A percentile compares a stretch with the other conserved stretches of the same genome.
phyloP scores from a whole-genome alignment of 2,329 filamentous ascomycete genomes.

The Lomentospora prolificans region DNA sequence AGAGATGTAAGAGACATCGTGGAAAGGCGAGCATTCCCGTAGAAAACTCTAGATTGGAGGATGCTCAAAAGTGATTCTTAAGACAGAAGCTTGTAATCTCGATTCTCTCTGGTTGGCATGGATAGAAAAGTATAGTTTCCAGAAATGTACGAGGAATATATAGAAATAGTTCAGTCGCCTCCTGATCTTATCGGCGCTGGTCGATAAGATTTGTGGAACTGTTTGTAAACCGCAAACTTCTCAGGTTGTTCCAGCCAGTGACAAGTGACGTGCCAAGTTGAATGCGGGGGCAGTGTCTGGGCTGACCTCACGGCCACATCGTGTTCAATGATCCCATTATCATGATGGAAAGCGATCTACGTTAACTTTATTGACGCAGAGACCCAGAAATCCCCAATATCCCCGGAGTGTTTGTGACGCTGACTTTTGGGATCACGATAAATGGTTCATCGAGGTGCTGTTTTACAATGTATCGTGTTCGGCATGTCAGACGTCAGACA shows the following conservation, averaged over 20 bases:
- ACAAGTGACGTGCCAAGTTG: background rate
- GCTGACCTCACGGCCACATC: background rate
- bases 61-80: too few relatives aligned
- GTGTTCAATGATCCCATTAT: too few relatives aligned
- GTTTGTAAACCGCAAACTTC: background rate
- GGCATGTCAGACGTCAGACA: too few relatives aligned
- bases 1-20: background rate
- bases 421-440: too few relatives aligned
- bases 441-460: too few relatives aligned
- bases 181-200: background rate
- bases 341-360: too few relatives aligned
- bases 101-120: too few relatives aligned
- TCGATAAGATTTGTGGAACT: slow-evolving; percentile 3
- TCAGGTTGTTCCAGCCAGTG: background rate
- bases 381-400: too few relatives aligned
- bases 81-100: too few relatives aligned
- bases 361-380: too few relatives aligned
- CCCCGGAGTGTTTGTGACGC: too few relatives aligned
- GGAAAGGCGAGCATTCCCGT: background rate
- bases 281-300: background rate
- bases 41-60: background rate
- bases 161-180: background rate
- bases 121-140: background rate
- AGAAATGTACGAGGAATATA: background rate
- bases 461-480: too few relatives aligned